These are phyloP conservation scores for Yarrowia sp. DNA, from an alignment of 805 yeast genomes.

Conservation along the genomic window DNA sequence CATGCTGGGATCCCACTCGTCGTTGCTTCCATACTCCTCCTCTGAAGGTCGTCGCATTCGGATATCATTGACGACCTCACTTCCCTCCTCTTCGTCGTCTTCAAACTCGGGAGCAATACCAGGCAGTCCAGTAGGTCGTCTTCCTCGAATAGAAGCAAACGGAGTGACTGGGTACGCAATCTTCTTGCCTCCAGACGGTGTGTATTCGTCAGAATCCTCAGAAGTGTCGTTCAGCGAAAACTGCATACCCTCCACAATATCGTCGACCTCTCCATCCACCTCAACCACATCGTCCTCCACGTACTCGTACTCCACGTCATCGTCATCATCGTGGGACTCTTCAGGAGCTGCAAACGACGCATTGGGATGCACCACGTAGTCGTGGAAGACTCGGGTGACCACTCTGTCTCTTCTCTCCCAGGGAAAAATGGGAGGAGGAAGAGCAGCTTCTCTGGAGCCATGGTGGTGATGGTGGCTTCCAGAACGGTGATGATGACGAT, in stretches of 20 bases:
- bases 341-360: neutral
- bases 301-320: neutral
- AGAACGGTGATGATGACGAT: neutral
- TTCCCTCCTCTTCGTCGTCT: constrained; percentile 1
- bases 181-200: neutral
- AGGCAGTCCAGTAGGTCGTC: constrained; percentile 10
- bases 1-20: constrained; percentile 7
- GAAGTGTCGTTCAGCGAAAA: constrained; percentile 1
- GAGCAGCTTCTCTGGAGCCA: neutral
- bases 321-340: neutral
- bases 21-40: neutral
- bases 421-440: constrained; percentile 17
- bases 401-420: constrained; percentile 7
- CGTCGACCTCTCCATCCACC: neutral
- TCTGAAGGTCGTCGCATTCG: constrained; percentile 1
- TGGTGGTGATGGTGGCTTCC: neutral
- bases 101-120: neutral
- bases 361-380: constrained; percentile 5
- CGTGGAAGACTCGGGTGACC: constrained; percentile 18
- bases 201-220: neutral
- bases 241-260: neutral
- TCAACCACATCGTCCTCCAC: constrained; percentile 13
- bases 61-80: constrained; percentile 3
- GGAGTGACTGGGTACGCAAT: constrained; percentile 18
- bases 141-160: constrained; percentile 3